A percentile compares a stretch with the other conserved stretches of the same genome.
Evolutionary conservation across 2,329 filamentous ascomycete genomes (phyloP).

Genomic region (Akanthomyces uredinophilus): DNA sequence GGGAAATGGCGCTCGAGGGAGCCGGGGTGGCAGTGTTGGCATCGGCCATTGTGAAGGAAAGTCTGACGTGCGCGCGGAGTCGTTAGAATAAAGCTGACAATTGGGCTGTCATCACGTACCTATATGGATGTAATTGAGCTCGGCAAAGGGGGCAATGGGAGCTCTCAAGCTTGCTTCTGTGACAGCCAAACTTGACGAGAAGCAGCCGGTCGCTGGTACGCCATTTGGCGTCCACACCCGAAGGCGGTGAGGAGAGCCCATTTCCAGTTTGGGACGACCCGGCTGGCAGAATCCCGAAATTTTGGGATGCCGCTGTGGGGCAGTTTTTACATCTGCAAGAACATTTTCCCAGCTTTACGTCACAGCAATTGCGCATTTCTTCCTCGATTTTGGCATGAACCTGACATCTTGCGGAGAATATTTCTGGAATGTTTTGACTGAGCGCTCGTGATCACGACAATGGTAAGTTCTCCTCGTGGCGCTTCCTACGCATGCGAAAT

Average conservation of each 20-base stretch:
- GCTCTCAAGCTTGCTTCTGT: slow-evolving; percentile 11
- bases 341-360: slow-evolving; percentile 7
- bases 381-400: neutral
- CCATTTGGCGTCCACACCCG: slow-evolving; percentile 30
- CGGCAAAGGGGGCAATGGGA: neutral
- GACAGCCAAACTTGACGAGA: slow-evolving; percentile 30
- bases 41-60: slow-evolving; percentile 45
- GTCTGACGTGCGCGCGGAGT: neutral
- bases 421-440: slow-evolving; percentile 2
- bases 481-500: neutral
- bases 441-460: neutral
- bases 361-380: neutral
- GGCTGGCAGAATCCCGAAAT: slow-evolving; percentile 43
- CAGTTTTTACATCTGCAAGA: neutral
- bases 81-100: slow-evolving; percentile 2
- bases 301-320: slow-evolving; percentile 27
- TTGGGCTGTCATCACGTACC: neutral
- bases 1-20: slow-evolving; percentile 60
- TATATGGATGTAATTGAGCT: slow-evolving; percentile 12
- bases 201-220: slow-evolving; percentile 31
- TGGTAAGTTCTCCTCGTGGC: neutral
- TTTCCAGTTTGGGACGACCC: slow-evolving; percentile 22
- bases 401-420: neutral
- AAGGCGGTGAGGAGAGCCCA: slow-evolving; percentile 38
- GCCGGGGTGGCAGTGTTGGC: slow-evolving; percentile 41